Evolutionary conservation across 495 filamentous ascomycete genomes (phyloP).

Genomic region (Penicillium silybi): DNA sequence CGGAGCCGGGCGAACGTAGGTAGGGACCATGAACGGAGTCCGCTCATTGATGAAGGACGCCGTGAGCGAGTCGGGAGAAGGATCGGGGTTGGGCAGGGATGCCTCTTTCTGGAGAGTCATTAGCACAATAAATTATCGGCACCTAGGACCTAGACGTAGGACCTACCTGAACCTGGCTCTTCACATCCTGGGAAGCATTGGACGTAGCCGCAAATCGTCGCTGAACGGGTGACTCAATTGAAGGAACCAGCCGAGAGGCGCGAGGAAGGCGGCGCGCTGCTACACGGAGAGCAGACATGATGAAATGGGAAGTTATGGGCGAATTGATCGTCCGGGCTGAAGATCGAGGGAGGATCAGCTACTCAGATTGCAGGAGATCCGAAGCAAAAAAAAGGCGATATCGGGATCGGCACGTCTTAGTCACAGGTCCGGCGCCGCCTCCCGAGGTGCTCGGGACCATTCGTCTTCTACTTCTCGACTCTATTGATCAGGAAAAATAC

Average conservation of each 20-base stretch:
- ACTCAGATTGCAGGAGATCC: conserved; percentile 3
- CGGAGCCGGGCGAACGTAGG: conserved; percentile 85
- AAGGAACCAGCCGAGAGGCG: conserved; percentile 27
- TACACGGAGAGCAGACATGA: conserved; percentile 30
- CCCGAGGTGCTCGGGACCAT: conserved; percentile 3
- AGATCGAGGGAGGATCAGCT: background rate
- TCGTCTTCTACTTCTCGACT: conserved; percentile 1
- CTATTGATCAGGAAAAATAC: conserved; percentile 3
- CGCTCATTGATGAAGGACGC: conserved; percentile 68
- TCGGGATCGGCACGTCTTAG: conserved; percentile 32
- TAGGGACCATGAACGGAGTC: conserved; percentile 85
- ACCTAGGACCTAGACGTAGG: no score
- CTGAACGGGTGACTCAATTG: conserved; percentile 35
- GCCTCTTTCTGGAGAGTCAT: conserved; percentile 52
- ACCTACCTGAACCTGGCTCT: conserved; percentile 20
- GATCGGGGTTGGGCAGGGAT: conserved; percentile 70
- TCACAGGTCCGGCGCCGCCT: conserved; percentile 21
- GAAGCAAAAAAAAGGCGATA: conserved; percentile 32
- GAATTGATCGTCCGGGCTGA: conserved; percentile 1
- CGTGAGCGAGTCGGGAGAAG: conserved; percentile 69
- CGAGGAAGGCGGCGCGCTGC: conserved; percentile 40
- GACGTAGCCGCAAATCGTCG: conserved; percentile 33
- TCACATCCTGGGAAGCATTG: conserved; percentile 25
- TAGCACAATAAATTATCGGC: background rate
- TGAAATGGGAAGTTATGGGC: conserved; percentile 4